Evolutionary conservation across 495 filamentous ascomycete genomes (phyloP).

Genomic region (Penicillium flavigenum): DNA sequence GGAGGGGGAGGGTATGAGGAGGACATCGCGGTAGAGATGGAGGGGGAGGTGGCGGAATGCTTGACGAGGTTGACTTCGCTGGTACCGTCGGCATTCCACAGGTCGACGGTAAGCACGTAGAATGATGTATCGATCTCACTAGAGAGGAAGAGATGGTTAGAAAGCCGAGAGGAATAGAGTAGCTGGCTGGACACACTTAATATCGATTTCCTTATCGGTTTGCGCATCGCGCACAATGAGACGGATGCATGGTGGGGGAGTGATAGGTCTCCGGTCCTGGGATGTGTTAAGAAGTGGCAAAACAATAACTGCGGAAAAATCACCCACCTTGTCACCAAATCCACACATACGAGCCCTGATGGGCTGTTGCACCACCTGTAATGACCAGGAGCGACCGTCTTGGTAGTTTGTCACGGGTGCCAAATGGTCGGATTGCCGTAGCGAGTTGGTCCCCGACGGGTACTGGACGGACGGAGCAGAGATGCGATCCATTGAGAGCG

Average conservation of each 20-base stretch:
- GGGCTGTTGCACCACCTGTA: constrained; percentile 89
- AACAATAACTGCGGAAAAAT: background rate
- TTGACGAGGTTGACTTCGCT: constrained; percentile 93
- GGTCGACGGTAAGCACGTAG: constrained; percentile 89
- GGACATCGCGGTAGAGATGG: constrained; percentile 80
- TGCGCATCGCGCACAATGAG: constrained; percentile 76
- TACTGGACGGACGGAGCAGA: constrained; percentile 43
- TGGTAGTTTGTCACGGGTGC: constrained; percentile 40
- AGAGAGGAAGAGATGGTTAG: constrained; percentile 10
- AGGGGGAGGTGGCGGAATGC: constrained; percentile 81
- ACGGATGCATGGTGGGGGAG: constrained; percentile 88
- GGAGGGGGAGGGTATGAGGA: constrained; percentile 70
- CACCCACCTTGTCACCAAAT: constrained; percentile 90
- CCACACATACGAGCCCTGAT: constrained; percentile 97
- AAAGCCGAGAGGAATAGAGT: background rate
- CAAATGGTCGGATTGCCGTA: constrained; percentile 39
- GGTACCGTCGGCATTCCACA: constrained; percentile 82
- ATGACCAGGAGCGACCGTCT: constrained; percentile 57
- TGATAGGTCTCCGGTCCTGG: constrained; percentile 93
- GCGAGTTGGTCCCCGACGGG: constrained; percentile 35
- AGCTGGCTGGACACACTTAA: constrained; percentile 60
- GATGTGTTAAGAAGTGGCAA: constrained; percentile 9
- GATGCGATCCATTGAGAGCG: constrained; percentile 52
- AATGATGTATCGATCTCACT: constrained; percentile 81
- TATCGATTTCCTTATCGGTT: constrained; percentile 84